A percentile compares a stretch with the other conserved stretches of the same genome.
Evolutionary conservation across 441 rosid species (phyloP).

Genomic region (Macaranga tanarius): DNA sequence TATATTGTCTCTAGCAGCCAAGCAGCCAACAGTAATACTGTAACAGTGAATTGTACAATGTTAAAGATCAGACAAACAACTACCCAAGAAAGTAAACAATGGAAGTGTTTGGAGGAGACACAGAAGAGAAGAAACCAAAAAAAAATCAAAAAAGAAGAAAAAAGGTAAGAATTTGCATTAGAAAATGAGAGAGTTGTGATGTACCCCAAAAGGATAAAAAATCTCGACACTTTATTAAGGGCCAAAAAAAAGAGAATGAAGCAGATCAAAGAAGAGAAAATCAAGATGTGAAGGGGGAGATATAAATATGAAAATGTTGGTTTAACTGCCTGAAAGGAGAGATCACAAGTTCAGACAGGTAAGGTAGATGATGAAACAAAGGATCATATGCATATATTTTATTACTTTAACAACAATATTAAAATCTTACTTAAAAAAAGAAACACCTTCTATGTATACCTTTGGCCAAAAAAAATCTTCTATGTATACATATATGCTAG

Average conservation of each 20-base stretch:
- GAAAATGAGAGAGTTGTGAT: neutral
- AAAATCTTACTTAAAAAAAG: too few relatives aligned
- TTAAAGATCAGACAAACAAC: neutral
- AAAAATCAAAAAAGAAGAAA: neutral
- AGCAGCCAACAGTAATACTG: neutral
- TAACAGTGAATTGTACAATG: neutral
- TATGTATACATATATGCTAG: too few relatives aligned
- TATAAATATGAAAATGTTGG: neutral
- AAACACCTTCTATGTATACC: too few relatives aligned
- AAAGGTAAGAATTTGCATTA: neutral
- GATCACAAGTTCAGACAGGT: neutral
- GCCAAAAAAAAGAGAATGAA: neutral
- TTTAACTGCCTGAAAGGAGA: neutral
- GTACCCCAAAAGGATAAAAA: neutral
- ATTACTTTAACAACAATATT: too few relatives aligned
- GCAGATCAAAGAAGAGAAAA: neutral
- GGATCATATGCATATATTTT: too few relatives aligned
- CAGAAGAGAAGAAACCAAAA: neutral
- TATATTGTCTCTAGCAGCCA: neutral
- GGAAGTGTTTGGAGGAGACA: neutral
- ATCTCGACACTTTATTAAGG: neutral
- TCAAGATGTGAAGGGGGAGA: neutral
- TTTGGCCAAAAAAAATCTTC: too few relatives aligned
- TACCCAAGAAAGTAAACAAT: neutral
- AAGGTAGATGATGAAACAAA: neutral